Conservation (phyloP, 2,329 filamentous ascomycete genomes). For the Ceratocystis cubensis region DNA sequence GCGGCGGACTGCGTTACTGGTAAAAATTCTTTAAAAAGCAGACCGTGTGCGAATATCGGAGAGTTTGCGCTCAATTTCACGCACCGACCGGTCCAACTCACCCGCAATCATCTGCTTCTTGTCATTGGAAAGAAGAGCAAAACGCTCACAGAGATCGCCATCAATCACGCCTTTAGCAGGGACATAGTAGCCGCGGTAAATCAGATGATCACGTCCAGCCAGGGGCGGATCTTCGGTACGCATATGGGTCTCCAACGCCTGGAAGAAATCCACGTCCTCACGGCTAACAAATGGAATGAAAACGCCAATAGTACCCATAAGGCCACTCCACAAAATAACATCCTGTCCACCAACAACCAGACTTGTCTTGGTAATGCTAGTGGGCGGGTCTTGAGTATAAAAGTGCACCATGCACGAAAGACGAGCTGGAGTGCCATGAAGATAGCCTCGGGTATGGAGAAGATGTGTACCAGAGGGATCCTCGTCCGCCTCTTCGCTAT, state of each 20-base stretch:
- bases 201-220: constrained; percentile 85
- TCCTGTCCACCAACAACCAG: constrained; percentile 86
- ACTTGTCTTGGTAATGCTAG: constrained; percentile 75
- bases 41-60: constrained; percentile 52
- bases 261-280: constrained; percentile 96
- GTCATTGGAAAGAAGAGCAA: constrained; percentile 67
- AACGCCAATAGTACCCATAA: constrained; percentile 89
- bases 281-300: constrained; percentile 83
- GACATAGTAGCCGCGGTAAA: constrained; percentile 90
- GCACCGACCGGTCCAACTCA: constrained; percentile 77
- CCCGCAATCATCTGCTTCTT: constrained; percentile 92
- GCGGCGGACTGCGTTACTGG: constrained; percentile 1
- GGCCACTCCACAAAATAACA: constrained; percentile 80
- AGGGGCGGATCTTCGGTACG: constrained; percentile 76
- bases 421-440: constrained; percentile 78
- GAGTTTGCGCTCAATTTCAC: constrained; percentile 94
- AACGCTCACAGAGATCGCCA: constrained; percentile 90
- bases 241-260: constrained; percentile 79
- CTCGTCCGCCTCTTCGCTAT: constrained; percentile 81
- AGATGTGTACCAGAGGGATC: constrained; percentile 79
- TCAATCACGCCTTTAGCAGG: constrained; percentile 96
- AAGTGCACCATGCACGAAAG: constrained; percentile 77
- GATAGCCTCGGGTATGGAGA: constrained; percentile 77
- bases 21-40: constrained; percentile 40
- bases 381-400: constrained; percentile 84